These are phyloP conservation scores for Coemansia sp. DNA, from an alignment of 192 early-diverging fungal species.

Conservation along the genomic window DNA sequence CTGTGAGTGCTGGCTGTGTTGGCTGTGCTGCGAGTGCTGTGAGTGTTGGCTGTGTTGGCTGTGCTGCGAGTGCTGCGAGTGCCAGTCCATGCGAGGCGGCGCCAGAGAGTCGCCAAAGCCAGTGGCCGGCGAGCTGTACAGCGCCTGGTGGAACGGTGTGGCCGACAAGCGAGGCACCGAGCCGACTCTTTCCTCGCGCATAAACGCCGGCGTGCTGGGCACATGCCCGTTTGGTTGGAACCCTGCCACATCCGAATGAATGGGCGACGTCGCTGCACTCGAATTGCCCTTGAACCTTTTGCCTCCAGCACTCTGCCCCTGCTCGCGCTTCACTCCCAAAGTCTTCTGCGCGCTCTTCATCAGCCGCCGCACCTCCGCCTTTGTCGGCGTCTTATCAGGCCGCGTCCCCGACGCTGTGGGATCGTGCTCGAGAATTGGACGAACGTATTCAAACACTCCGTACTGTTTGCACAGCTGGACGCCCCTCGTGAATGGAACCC, in stretches of 20 bases:
- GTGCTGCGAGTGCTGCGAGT: not conserved
- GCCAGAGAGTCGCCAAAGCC: conserved; percentile 11
- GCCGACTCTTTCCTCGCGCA: conserved; percentile 9
- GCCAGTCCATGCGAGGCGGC: conserved; percentile 12
- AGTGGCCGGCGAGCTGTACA: conserved; percentile 35
- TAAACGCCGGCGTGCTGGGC: conserved; percentile 35
- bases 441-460: conserved; percentile 69
- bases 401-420: conserved; percentile 57
- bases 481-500: conserved; percentile 86
- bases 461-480: conserved; percentile 78
- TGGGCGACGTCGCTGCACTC: conserved; percentile 44
- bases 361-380: conserved; percentile 47
- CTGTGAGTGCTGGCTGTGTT: no score
- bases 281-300: conserved; percentile 9
- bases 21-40: not conserved
- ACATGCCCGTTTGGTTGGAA: conserved; percentile 16
- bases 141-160: conserved; percentile 20
- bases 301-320: no score
- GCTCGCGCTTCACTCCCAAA: not conserved
- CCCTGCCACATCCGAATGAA: conserved; percentile 34
- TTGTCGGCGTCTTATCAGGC: conserved; percentile 59
- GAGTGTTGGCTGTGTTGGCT: no score
- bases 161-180: conserved; percentile 8
- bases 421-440: conserved; percentile 80
- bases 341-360: conserved; percentile 36